These are phyloP conservation scores for Carnegiea gigantea DNA, from an alignment of 179 eudicot genomes.

Conservation along the genomic window DNA sequence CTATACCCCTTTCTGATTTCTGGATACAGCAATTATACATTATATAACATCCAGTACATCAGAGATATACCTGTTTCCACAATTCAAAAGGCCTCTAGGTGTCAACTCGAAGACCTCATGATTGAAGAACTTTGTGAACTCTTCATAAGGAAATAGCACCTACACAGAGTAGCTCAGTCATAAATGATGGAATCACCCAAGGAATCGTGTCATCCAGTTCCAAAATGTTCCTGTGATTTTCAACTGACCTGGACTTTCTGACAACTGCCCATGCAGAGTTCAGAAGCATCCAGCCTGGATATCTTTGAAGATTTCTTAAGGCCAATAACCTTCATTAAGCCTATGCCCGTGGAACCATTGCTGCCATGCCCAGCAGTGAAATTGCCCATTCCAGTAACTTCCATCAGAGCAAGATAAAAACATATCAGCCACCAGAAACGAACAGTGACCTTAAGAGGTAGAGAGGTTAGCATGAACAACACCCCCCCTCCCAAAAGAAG, in stretches of 20 bases:
- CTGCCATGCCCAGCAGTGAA: conserved; percentile 39
- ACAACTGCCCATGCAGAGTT: conserved; percentile 28
- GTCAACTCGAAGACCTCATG: conserved; percentile 50
- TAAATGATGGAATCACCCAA: conserved; percentile 8
- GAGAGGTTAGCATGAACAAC: background rate
- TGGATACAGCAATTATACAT: background rate
- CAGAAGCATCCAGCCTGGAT: conserved; percentile 39
- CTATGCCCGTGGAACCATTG: conserved; percentile 47
- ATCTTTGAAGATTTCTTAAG: conserved; percentile 59
- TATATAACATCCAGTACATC: background rate
- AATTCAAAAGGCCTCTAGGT: conserved; percentile 88
- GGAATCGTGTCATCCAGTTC: background rate
- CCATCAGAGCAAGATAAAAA: background rate
- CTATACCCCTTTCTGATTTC: background rate
- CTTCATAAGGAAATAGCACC: conserved; percentile 91
- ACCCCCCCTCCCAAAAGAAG: background rate
- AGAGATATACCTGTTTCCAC: conserved; percentile 81
- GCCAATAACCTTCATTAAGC: conserved; percentile 61
- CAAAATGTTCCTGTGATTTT: background rate
- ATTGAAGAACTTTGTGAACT: conserved; percentile 64
- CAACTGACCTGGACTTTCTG: conserved; percentile 62
- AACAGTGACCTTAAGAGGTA: background rate
- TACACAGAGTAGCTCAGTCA: conserved; percentile 25
- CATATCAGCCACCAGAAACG: conserved; percentile 14
- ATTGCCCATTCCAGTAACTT: conserved; percentile 31